Conservation (phyloP, 148 eudicot genomes). For the Limonium bicolor region DNA sequence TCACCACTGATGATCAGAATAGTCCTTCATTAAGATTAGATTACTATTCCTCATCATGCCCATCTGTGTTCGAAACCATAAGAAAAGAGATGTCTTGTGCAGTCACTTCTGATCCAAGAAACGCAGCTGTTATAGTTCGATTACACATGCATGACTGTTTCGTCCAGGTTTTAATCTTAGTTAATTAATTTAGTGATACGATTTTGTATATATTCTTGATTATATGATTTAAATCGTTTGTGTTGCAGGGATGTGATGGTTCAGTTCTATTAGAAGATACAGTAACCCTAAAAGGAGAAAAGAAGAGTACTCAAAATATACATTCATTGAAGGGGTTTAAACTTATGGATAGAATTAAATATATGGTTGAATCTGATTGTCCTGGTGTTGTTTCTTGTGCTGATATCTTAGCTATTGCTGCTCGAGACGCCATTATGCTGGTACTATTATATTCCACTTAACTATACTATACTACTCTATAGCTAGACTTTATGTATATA, state of each 20-base stretch:
- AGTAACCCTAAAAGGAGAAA: slow-evolving; percentile 60
- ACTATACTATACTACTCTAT: neutral
- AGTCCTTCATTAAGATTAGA: slow-evolving; percentile 50
- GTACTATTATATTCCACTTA: slow-evolving; percentile 6
- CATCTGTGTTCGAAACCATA: slow-evolving; percentile 38
- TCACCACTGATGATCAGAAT: slow-evolving; percentile 28
- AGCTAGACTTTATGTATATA: too few relatives aligned
- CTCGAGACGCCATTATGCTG: slow-evolving; percentile 73
- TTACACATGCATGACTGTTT: slow-evolving; percentile 95
- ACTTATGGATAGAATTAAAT: slow-evolving; percentile 63
- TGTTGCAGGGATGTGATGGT: slow-evolving; percentile 83
- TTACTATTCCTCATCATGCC: slow-evolving; percentile 62
- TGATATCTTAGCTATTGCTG: slow-evolving; percentile 82
- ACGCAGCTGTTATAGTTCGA: slow-evolving; percentile 65
- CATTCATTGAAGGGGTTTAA: slow-evolving; percentile 58
- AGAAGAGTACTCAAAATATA: slow-evolving; percentile 42
- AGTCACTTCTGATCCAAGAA: slow-evolving; percentile 69
- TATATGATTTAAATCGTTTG: neutral
- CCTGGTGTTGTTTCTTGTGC: slow-evolving; percentile 89
- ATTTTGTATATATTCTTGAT: neutral
- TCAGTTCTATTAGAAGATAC: slow-evolving; percentile 84
- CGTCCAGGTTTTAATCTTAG: slow-evolving; percentile 46
- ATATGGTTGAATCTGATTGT: slow-evolving; percentile 75
- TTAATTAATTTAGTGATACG: neutral
- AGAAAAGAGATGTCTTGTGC: slow-evolving; percentile 89